phyloP scores from a whole-genome alignment of 129 eudicot species.

The Scalesia atractyloides region DNA sequence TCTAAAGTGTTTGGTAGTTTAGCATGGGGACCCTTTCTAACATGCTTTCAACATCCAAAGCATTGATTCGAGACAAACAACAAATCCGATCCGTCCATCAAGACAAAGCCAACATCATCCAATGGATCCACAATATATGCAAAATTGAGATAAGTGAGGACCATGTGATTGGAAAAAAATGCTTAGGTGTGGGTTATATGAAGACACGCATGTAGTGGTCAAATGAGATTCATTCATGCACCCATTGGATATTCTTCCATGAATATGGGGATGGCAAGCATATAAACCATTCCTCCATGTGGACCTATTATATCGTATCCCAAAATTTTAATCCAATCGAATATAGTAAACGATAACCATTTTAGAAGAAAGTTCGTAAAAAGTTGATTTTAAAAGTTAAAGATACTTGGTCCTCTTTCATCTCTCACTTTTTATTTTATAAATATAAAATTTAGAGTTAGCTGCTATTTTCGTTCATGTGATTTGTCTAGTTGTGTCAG shows the following conservation, averaged over 20 bases:
- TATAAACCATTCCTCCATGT: conserved; percentile 7
- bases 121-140: not conserved
- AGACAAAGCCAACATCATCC: not conserved
- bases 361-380: not conserved
- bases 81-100: not conserved
- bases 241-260: not conserved
- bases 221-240: not conserved
- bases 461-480: no score
- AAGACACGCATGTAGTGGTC: conserved; percentile 1
- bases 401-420: no score
- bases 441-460: no score
- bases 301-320: conserved; percentile 3
- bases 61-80: not conserved
- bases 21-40: no score
- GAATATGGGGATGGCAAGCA: conserved; percentile 9
- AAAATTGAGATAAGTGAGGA: conserved; percentile 8
- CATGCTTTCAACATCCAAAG: not conserved
- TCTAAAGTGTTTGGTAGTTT: no score
- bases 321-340: not conserved
- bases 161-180: not conserved
- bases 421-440: no score
- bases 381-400: not conserved
- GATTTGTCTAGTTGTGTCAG: no score
- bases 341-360: not conserved
- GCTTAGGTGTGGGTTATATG: not conserved